Evolutionary conservation across 495 filamentous ascomycete genomes (phyloP).

Genomic region (Pseudoneurospora amorphoporcata): DNA sequence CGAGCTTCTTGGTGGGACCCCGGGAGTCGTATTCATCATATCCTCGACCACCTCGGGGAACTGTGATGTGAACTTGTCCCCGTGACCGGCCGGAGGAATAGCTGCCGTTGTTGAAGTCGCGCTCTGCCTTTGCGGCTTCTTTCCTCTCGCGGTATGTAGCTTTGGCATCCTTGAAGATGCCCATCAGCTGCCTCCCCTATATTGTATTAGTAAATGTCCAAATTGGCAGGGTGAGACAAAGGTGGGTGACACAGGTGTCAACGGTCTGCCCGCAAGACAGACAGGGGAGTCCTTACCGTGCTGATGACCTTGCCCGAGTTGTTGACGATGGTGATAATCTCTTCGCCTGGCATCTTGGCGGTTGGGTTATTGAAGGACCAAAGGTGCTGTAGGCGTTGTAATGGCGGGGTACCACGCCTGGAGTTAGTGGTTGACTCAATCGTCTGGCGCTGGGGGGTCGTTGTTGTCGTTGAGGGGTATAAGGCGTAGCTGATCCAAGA

Average conservation of each 20-base stretch:
- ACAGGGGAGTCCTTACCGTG: slow-evolving; percentile 50
- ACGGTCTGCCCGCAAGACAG: neutral
- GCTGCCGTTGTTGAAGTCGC: slow-evolving; percentile 23
- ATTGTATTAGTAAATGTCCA: slow-evolving; percentile 7
- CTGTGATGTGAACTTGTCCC: neutral
- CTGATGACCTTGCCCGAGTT: slow-evolving; percentile 86
- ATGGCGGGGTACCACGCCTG: neutral
- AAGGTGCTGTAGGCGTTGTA: neutral
- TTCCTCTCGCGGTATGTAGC: slow-evolving; percentile 77
- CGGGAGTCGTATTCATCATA: slow-evolving; percentile 14
- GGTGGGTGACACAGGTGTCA: neutral
- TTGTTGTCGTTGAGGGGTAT: neutral
- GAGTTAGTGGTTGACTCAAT: neutral
- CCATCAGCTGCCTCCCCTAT: slow-evolving; percentile 79
- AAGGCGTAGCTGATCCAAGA: neutral
- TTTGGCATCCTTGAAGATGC: slow-evolving; percentile 80
- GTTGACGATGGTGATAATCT: slow-evolving; percentile 86
- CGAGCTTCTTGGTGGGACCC: neutral
- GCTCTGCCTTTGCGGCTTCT: slow-evolving; percentile 59
- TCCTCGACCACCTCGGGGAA: slow-evolving; percentile 12
- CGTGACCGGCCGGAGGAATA: neutral
- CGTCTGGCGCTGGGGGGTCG: neutral
- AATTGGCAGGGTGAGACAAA: neutral
- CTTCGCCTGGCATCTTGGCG: slow-evolving; percentile 37
- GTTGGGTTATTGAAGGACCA: neutral